Evolutionary conservation across 2,329 filamentous ascomycete genomes (phyloP), one percentile per base, ranked within the genome.

Genomic region (Daldinia sp.): DNA sequence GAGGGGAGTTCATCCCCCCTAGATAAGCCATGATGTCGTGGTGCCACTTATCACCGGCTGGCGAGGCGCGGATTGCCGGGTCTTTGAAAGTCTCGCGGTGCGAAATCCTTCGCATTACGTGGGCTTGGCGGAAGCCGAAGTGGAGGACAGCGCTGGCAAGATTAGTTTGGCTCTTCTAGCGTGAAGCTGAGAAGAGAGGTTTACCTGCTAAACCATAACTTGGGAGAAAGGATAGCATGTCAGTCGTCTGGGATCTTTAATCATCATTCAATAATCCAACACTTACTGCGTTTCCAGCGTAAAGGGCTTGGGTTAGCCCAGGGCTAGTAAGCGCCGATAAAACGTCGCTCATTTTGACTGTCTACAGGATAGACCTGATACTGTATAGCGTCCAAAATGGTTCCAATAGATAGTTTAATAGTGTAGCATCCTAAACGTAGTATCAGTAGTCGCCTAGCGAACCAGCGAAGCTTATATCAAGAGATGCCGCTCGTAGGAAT

Each of bases 21-120:
- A 72, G 68, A 48, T 71, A 72, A 5, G 66, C 52, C 65, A 72
- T 62, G 32, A 70, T 64, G 56, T 72, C 70, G 57, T 71, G 68
- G 59, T 72, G 70, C 70, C 68, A 72, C 11, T 21, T 32, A 52
- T 71, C 70, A 7, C 70, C 70, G 5, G 34, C 21, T 25, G 39
- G 39, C 10, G 39, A 23, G 15, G 39, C 13, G 21, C 39, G 39
- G 39, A 43, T 25, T 4, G 39, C 39, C n/a, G 39, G 39, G 6
- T 43, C 21, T 43, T 25, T 43, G 21, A n/a, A 43, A 9, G 11
- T 25, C 25, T 43, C 25, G 11, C 39, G 21, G 11, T 43, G 21
- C 11, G 19, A 43, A 25, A 43, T 43, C 11, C 39, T 25, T n/a
- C 39, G 39, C 39, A 43, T 43, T 7, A 11, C 10, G 39, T 43